Evolutionary conservation across 2,329 filamentous ascomycete species (phyloP).

Genomic region (Alternaria triticina): DNA sequence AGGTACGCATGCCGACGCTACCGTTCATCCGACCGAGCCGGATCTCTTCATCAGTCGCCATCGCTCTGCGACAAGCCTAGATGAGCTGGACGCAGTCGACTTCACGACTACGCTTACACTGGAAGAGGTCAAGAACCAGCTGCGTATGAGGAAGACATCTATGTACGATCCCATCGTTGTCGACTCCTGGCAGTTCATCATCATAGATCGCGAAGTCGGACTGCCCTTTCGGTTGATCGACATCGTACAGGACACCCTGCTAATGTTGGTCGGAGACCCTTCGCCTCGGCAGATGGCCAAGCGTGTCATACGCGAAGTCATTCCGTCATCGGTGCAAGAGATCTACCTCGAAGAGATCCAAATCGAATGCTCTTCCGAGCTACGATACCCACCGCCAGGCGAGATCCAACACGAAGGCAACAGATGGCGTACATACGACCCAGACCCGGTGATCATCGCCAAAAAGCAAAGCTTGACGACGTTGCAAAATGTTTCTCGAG

Average conservation of each 20-base stretch:
- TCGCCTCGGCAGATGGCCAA: slow-evolving; percentile 29
- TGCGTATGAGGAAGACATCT: slow-evolving; percentile 27
- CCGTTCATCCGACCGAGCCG: slow-evolving; percentile 30
- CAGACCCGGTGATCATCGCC: too few species aligned
- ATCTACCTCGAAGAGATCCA: slow-evolving; percentile 28
- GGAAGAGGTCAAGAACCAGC: slow-evolving; percentile 37
- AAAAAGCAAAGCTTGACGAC: too few species aligned
- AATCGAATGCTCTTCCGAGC: slow-evolving; percentile 20
- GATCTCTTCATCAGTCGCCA: slow-evolving; percentile 33
- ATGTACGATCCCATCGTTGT: slow-evolving; percentile 42
- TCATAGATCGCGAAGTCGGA: slow-evolving; percentile 35
- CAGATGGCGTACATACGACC: too few species aligned
- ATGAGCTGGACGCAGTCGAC: background rate
- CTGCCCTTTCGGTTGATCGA: slow-evolving; percentile 35
- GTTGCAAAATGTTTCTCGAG: slow-evolving; percentile 11
- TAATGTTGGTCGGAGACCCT: slow-evolving; percentile 34
- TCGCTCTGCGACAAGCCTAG: too few species aligned
- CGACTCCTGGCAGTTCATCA: slow-evolving; percentile 43
- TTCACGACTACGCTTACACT: slow-evolving; percentile 28
- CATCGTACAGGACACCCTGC: slow-evolving; percentile 33
- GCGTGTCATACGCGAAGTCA: slow-evolving; percentile 30
- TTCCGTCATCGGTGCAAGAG: slow-evolving; percentile 30
- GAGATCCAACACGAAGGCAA: slow-evolving; percentile 37
- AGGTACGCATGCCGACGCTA: slow-evolving; percentile 32
- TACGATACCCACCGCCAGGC: slow-evolving; percentile 25